Conservation (phyloP, 768 basidiomycete species). For the Boletus bicolor region DNA sequence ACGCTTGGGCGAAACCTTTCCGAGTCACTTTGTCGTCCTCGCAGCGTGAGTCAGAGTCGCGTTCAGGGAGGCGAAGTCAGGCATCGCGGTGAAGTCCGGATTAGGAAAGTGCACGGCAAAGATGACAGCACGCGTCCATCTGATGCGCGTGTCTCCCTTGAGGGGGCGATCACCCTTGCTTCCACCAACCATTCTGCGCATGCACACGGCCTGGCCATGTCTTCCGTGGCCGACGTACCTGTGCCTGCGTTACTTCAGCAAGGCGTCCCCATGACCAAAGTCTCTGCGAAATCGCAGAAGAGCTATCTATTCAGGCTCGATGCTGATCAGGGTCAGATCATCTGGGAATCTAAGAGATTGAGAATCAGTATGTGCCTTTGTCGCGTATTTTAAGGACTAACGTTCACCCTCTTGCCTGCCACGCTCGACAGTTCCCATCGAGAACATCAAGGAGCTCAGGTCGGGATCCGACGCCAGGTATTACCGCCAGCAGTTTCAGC, state of each 20-base stretch:
- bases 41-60: conserved; percentile 6
- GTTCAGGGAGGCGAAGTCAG: background rate
- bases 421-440: conserved; percentile 65
- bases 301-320: conserved; percentile 68
- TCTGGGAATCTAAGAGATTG: conserved; percentile 71
- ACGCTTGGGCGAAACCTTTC: conserved; percentile 32
- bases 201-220: conserved; percentile 7
- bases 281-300: conserved; percentile 75
- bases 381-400: background rate
- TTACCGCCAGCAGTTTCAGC: conserved; percentile 68
- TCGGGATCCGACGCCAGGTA: conserved; percentile 66
- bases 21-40: conserved; percentile 15
- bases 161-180: background rate
- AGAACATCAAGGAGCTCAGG: conserved; percentile 84
- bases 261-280: conserved; percentile 78
- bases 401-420: background rate
- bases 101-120: conserved; percentile 21
- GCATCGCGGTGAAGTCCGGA: conserved; percentile 9
- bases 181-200: background rate
- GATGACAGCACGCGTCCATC: background rate
- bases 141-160: background rate
- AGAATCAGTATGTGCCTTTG: conserved; percentile 51
- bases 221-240: conserved; percentile 36
- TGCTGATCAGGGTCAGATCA: conserved; percentile 75
- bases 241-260: conserved; percentile 57